Evolutionary conservation across 345 rosid genomes (phyloP), one percentile per base, ranked within the genome.

Genomic region (Hevea brasiliensis): DNA sequence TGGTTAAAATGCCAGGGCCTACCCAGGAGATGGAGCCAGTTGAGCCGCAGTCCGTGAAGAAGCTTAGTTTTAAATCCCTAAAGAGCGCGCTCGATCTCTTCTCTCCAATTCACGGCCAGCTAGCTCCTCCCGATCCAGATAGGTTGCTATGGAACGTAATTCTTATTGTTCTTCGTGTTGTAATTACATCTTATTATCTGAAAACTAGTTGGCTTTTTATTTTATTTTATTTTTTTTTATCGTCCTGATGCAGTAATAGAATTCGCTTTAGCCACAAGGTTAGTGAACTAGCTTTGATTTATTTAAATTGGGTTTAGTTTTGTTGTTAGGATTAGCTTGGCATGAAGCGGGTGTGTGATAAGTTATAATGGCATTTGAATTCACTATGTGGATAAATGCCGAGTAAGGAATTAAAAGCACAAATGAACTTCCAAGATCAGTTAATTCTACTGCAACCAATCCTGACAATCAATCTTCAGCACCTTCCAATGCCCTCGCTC

Each of bases 231-330:
- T n/a, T n/a, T n/a, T n/a, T 74, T 54, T 35, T 58, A 54, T 65
- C 5, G 65, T 68, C 63, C 11, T 44, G 17, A 1, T 80, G 84
- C 96, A 92, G 99, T 73, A 92, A 89, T 81, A 85, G 76, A 76
- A 87, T 91, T 81, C 99, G 99, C 56, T 80, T 81, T 68, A 89
- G 86, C 84, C 90, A 89, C 79, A 95, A 95, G 98, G 99, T 95
- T 81, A 77, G 89, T 75, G 21, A 37, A 48, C 12, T 56, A 21
- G 45, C 32, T 23, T 48, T 69, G 51, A 18, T 35, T 59, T 44
- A 20, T 51, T 48, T 55, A 32, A 32, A 1, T 32, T 32, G 4
- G 37, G 4, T 29, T 26, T 40, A 17, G 26, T 23, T 15, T 60
- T 53, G 61, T 8, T 21, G 64, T 41, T 50, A 37, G 26, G 73